Conservation (phyloP, 345 rosid genomes). For the Ceriops decandra region DNA sequence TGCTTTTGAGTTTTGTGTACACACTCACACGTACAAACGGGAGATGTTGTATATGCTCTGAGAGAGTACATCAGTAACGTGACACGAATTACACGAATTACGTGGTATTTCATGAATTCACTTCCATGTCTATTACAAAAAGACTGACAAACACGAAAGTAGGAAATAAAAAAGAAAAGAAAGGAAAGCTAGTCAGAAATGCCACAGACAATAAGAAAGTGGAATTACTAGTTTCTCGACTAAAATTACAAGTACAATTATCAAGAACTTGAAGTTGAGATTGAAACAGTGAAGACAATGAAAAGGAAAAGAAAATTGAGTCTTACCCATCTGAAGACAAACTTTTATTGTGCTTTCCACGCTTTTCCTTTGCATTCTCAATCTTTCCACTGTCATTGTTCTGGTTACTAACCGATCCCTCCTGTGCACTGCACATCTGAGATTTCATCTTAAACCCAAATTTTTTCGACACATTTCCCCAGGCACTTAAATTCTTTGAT, state of each 20-base stretch:
- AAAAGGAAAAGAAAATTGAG: background rate
- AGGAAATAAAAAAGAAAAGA: background rate
- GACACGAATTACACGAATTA: slow-evolving; percentile 7
- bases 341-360: slow-evolving; percentile 59
- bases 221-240: slow-evolving; percentile 14
- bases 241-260: slow-evolving; percentile 18
- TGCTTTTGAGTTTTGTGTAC: background rate
- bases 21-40: background rate
- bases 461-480: slow-evolving; percentile 53
- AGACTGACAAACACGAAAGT: background rate
- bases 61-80: background rate
- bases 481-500: slow-evolving; percentile 25
- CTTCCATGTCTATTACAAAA: slow-evolving; percentile 11
- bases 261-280: slow-evolving; percentile 17
- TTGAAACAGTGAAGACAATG: background rate
- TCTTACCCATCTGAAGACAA: slow-evolving; percentile 40
- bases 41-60: background rate
- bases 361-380: slow-evolving; percentile 57
- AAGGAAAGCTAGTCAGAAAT: background rate
- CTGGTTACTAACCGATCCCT: slow-evolving; percentile 73
- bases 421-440: slow-evolving; percentile 95
- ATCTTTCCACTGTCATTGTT: slow-evolving; percentile 44
- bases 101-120: slow-evolving; percentile 3
- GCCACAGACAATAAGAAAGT: slow-evolving; percentile 14
- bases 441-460: slow-evolving; percentile 85